These are phyloP conservation scores for Vitis amurensis DNA, from an alignment of 164 flowering plant species.

Conservation along the genomic window DNA sequence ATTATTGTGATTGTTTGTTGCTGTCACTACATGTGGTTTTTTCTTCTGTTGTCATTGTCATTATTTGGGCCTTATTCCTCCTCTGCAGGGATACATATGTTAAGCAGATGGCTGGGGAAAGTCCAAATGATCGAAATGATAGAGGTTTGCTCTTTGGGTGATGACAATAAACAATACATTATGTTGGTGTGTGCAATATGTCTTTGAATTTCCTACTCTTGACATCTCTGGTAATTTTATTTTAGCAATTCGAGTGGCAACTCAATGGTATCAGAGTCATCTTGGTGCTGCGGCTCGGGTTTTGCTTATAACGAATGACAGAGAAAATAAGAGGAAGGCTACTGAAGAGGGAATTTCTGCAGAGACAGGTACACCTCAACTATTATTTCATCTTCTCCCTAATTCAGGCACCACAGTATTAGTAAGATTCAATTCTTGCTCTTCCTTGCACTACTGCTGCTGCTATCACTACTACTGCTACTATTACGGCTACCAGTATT, in stretches of 20 bases:
- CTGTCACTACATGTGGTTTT: background rate
- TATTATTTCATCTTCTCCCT: background rate
- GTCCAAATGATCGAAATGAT: slow-evolving; percentile 96
- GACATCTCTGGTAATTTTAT: background rate
- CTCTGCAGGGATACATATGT: slow-evolving; percentile 80
- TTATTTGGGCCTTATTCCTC: background rate
- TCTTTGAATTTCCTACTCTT: slow-evolving; percentile 4
- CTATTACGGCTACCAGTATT: background rate
- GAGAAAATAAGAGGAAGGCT: slow-evolving; percentile 87
- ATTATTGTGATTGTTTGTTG: background rate
- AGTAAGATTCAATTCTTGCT: background rate
- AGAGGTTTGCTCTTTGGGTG: slow-evolving; percentile 57
- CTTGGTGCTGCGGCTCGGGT: slow-evolving; percentile 61
- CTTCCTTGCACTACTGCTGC: too few species aligned
- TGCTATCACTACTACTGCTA: too few species aligned
- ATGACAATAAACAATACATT: background rate
- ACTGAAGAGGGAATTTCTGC: slow-evolving; percentile 83
- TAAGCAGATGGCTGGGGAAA: slow-evolving; percentile 77
- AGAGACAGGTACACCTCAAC: slow-evolving; percentile 66
- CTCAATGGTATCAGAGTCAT: slow-evolving; percentile 92
- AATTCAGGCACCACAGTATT: background rate
- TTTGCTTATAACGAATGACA: slow-evolving; percentile 87
- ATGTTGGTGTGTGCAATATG: background rate
- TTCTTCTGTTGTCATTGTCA: background rate
- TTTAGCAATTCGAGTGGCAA: slow-evolving; percentile 94